Percentiles rank a stretch among this genome's conserved stretches.
Conservation (phyloP, 2,329 filamentous ascomycete genomes). For the Fusarium proliferatum region DNA sequence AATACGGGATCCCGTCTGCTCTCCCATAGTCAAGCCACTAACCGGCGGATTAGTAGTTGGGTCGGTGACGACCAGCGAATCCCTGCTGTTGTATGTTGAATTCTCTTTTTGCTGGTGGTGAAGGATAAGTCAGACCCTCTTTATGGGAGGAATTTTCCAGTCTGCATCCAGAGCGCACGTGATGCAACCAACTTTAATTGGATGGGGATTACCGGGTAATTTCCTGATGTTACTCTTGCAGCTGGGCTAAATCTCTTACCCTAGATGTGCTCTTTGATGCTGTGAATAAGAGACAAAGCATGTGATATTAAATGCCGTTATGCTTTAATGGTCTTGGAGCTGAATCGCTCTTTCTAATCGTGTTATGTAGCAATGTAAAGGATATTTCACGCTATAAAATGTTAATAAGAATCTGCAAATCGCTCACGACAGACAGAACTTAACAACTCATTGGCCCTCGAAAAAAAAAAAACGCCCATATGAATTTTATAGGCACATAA, state of each 20-base stretch:
- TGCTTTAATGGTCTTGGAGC: fast-evolving
- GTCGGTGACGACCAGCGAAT: conserved; percentile 34
- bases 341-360: fast-evolving
- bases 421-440: background rate
- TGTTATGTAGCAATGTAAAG: fast-evolving
- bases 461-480: too few relatives aligned
- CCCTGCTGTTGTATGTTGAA: conserved; percentile 29
- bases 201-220: too few relatives aligned
- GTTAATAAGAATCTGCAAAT: fast-evolving
- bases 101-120: background rate
- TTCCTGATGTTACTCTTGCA: background rate
- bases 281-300: background rate
- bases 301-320: fast-evolving
- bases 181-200: background rate
- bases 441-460: too few relatives aligned
- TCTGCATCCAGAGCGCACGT: background rate
- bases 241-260: background rate
- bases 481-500: too few relatives aligned
- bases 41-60: conserved; percentile 32
- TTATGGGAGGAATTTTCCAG: background rate
- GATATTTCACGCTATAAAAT: fast-evolving
- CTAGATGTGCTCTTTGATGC: background rate
- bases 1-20: conserved; percentile 32
- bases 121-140: background rate
- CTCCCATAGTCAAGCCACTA: conserved; percentile 31